Evolutionary conservation across 257 asterid genomes (phyloP).

Genomic region (Perilla frutescens): DNA sequence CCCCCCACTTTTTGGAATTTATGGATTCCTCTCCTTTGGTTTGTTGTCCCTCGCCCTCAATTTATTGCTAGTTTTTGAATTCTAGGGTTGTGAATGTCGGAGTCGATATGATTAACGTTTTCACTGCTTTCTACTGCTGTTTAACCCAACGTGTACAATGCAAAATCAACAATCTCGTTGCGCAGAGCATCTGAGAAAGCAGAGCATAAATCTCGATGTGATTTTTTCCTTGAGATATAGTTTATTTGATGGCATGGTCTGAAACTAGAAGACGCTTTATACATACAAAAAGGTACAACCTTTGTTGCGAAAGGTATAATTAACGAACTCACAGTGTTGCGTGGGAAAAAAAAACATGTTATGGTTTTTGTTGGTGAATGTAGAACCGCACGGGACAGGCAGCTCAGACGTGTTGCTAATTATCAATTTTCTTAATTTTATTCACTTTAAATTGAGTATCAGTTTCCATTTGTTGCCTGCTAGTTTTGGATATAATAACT

Average conservation of each 20-base stretch:
- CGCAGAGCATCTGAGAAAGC: background rate
- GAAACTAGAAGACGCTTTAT: background rate
- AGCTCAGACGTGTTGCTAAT: background rate
- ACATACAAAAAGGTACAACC: background rate
- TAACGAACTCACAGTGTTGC: background rate
- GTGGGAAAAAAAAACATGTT: background rate
- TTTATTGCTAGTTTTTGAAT: slow-evolving; percentile 26
- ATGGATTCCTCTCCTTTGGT: background rate
- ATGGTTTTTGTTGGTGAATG: background rate
- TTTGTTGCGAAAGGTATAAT: background rate
- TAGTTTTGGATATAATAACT: background rate
- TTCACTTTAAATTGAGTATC: background rate
- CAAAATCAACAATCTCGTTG: background rate
- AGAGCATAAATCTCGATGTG: background rate
- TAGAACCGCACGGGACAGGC: background rate
- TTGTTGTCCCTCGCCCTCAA: background rate
- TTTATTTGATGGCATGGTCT: background rate
- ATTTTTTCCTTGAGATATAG: background rate
- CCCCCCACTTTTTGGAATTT: no score
- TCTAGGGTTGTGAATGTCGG: slow-evolving; percentile 37
- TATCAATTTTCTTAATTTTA: background rate
- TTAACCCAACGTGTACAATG: background rate
- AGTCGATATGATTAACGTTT: background rate
- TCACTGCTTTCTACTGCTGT: background rate
- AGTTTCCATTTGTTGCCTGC: background rate